These are phyloP conservation scores for Aureobasidium melanogenum DNA, from an alignment of 2,329 filamentous ascomycete genomes.

Conservation along the genomic window DNA sequence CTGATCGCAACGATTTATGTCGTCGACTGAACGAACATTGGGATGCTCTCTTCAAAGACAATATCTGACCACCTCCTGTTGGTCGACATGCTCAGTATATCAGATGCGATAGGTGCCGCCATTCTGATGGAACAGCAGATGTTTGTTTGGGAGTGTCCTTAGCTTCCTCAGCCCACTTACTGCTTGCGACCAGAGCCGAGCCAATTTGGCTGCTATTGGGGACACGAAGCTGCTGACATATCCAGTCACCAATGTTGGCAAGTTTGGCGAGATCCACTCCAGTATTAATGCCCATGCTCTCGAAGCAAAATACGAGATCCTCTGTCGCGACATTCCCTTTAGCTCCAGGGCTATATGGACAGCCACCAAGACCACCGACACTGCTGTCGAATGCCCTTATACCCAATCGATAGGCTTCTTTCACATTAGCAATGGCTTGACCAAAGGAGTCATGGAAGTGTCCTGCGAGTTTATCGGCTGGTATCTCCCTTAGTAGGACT, in stretches of 20 bases:
- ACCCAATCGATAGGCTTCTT: constrained; percentile 67
- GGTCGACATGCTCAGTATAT: neutral
- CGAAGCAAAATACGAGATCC: constrained; percentile 67
- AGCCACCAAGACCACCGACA: constrained; percentile 73
- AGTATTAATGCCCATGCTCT: constrained; percentile 64
- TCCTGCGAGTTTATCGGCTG: constrained; percentile 64
- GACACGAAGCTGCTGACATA: constrained; percentile 54
- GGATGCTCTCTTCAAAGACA: neutral
- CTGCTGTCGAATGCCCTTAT: constrained; percentile 71
- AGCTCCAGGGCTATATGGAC: constrained; percentile 75
- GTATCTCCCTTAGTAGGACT: constrained; percentile 56
- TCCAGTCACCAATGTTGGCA: constrained; percentile 63
- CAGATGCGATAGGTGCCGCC: neutral
- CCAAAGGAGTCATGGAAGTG: constrained; percentile 89
- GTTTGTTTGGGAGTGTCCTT: neutral
- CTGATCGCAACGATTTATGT: constrained; percentile 12
- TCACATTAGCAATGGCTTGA: constrained; percentile 70
- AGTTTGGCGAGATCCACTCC: constrained; percentile 61
- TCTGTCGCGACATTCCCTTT: constrained; percentile 83
- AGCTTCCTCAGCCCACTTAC: neutral
- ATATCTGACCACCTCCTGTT: neutral
- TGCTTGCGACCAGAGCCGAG: constrained; percentile 37
- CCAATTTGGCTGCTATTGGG: constrained; percentile 57
- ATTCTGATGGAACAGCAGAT: neutral
- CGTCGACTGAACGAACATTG: constrained; percentile 15